phyloP scores from a whole-genome alignment of 768 basidiomycete genomes.

The Postia placenta region DNA sequence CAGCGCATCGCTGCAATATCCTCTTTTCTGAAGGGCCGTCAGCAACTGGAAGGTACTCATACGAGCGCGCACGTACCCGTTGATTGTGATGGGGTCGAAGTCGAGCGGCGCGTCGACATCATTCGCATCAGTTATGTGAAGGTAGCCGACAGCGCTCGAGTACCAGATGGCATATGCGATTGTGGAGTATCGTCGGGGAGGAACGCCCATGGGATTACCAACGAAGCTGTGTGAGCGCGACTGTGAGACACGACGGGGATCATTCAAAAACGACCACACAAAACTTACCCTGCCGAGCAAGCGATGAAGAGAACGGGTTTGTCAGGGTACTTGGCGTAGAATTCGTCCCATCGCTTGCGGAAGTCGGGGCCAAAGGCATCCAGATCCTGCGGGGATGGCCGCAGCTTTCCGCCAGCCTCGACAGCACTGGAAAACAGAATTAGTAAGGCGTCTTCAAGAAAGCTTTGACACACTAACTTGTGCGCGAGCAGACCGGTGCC shows the following conservation, averaged over 20 bases:
- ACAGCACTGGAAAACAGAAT: conserved; percentile 30
- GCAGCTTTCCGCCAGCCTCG: conserved; percentile 51
- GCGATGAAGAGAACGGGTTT: conserved; percentile 47
- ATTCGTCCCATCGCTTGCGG: conserved; percentile 39
- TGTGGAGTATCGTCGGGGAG: conserved; percentile 23
- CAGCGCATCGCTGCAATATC: conserved; percentile 39
- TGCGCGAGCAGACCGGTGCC: conserved; percentile 47
- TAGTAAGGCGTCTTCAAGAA: not conserved
- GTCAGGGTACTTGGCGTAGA: conserved; percentile 46
- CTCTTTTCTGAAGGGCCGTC: conserved; percentile 10
- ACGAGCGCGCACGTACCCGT: conserved; percentile 29
- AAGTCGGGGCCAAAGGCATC: conserved; percentile 45
- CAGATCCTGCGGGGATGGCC: conserved; percentile 45
- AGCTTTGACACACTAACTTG: conserved; percentile 33
- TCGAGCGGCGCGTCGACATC: conserved; percentile 35
- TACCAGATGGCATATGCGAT: conserved; percentile 31
- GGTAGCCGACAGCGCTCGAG: conserved; percentile 40
- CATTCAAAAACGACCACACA: not conserved
- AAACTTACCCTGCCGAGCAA: conserved; percentile 33
- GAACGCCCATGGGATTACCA: conserved; percentile 10
- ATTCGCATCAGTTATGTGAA: conserved; percentile 39
- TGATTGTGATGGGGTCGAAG: conserved; percentile 41
- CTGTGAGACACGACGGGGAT: not conserved
- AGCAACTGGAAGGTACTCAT: not conserved
- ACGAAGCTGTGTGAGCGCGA: conserved; percentile 17